These are phyloP conservation scores for Jaapia argillacea DNA, from an alignment of 768 basidiomycete genomes.

Conservation along the genomic window DNA sequence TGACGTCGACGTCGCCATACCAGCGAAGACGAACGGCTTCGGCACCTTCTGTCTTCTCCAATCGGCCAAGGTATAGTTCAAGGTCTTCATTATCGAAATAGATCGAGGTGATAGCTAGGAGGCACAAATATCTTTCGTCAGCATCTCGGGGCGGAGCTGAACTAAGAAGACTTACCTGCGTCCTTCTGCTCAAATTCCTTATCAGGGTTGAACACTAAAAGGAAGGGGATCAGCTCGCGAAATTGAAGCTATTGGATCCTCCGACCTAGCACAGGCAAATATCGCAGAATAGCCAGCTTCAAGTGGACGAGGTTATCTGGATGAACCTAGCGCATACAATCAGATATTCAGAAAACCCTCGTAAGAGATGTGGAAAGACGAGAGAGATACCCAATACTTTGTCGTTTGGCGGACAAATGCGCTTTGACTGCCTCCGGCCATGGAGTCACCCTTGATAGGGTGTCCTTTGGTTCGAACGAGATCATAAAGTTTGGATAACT, in stretches of 20 bases:
- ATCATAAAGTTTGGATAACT: conserved; percentile 90
- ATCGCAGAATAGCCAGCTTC: conserved; percentile 85
- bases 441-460: conserved; percentile 87
- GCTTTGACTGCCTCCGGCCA: conserved; percentile 91
- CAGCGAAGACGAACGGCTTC: conserved; percentile 94
- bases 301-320: conserved; percentile 90
- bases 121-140: conserved; percentile 2
- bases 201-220: conserved; percentile 80
- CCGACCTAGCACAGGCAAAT: conserved; percentile 89
- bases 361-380: background rate
- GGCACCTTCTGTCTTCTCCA: conserved; percentile 98
- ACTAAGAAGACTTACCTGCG: conserved; percentile 37
- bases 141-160: background rate
- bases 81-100: conserved; percentile 96
- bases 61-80: conserved; percentile 89
- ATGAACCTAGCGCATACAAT: conserved; percentile 42
- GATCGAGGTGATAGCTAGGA: conserved; percentile 84
- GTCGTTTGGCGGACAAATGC: conserved; percentile 98
- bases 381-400: conserved; percentile 82
- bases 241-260: conserved; percentile 2
- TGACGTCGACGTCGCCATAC: conserved; percentile 86
- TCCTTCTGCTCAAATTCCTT: conserved; percentile 88
- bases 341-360: background rate
- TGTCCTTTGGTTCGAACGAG: conserved; percentile 93
- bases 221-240: conserved; percentile 2